Percentiles rank a stretch among this genome's conserved stretches.
Conservation (phyloP, 495 filamentous ascomycete genomes). For the Terfezia boudieri region DNA sequence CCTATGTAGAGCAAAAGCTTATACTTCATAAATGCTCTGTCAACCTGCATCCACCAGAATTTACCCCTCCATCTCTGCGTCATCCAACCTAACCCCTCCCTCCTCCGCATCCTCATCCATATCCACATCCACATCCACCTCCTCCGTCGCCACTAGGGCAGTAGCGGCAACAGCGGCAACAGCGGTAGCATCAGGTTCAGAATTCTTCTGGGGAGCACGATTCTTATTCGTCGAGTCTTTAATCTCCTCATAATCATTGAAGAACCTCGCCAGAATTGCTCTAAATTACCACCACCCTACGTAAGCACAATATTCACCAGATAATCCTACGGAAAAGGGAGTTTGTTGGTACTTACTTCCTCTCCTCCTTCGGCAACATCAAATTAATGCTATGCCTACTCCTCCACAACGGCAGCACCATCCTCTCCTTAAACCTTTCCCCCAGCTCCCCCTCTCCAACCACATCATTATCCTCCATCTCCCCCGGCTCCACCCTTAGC, state of each 20-base stretch:
- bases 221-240: slow-evolving; percentile 29
- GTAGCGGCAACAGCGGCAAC: slow-evolving; percentile 10
- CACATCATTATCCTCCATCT: slow-evolving; percentile 42
- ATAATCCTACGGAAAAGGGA: background rate
- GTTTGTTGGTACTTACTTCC: slow-evolving; percentile 21
- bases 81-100: background rate
- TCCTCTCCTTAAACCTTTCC: slow-evolving; percentile 53
- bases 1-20: background rate
- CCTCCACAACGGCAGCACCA: slow-evolving; percentile 82
- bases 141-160: slow-evolving; percentile 4
- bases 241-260: slow-evolving; percentile 60
- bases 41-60: slow-evolving; percentile 2
- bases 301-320: slow-evolving; percentile 1
- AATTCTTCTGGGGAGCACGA: slow-evolving; percentile 24
- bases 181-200: slow-evolving; percentile 9
- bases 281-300: slow-evolving; percentile 7
- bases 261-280: slow-evolving; percentile 78
- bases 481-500: slow-evolving; percentile 51
- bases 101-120: slow-evolving; percentile 18
- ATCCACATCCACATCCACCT: slow-evolving; percentile 13
- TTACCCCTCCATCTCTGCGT: slow-evolving; percentile 2
- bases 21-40: background rate
- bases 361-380: slow-evolving; percentile 93
- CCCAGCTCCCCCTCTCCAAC: slow-evolving; percentile 50
- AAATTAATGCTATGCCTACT: slow-evolving; percentile 70